Conservation (phyloP, 371 early-diverging fungal genomes). For the Mortierella sp. region DNA sequence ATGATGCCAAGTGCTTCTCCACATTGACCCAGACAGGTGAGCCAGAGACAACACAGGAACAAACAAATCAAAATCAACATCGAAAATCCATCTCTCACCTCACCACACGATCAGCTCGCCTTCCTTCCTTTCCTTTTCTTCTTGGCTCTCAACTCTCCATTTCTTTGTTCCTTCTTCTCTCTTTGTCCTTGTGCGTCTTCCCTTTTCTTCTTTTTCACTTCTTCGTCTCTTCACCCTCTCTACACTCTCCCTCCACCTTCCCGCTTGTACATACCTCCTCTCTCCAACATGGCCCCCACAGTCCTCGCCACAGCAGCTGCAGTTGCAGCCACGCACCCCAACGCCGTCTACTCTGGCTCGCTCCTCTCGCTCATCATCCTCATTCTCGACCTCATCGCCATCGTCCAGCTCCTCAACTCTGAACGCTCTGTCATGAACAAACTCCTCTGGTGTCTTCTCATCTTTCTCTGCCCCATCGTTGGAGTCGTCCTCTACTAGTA, state of each 20-base stretch:
- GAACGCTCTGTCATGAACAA: slow-evolving; percentile 64
- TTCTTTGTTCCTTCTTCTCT: not conserved
- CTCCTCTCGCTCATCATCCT: slow-evolving; percentile 66
- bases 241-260: not conserved
- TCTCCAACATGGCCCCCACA: slow-evolving; percentile 34
- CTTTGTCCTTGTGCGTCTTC: not conserved
- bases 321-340: slow-evolving; percentile 21
- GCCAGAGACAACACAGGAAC: too few species aligned
- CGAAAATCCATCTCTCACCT: not conserved
- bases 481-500: slow-evolving; percentile 74
- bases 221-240: not conserved
- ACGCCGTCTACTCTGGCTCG: slow-evolving; percentile 46
- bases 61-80: not conserved
- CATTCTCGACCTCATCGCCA: slow-evolving; percentile 68
- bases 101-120: not conserved
- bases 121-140: not conserved
- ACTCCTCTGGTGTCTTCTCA: slow-evolving; percentile 70
- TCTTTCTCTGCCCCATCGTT: slow-evolving; percentile 72
- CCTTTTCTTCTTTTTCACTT: not conserved
- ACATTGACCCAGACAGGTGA: not conserved
- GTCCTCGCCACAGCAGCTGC: not conserved
- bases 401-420: slow-evolving; percentile 72
- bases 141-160: not conserved
- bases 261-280: slow-evolving; percentile 8
- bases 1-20: not conserved